Evolutionary conservation across 2,329 filamentous ascomycete species (phyloP).

Genomic region (Fusarium abutilonis): DNA sequence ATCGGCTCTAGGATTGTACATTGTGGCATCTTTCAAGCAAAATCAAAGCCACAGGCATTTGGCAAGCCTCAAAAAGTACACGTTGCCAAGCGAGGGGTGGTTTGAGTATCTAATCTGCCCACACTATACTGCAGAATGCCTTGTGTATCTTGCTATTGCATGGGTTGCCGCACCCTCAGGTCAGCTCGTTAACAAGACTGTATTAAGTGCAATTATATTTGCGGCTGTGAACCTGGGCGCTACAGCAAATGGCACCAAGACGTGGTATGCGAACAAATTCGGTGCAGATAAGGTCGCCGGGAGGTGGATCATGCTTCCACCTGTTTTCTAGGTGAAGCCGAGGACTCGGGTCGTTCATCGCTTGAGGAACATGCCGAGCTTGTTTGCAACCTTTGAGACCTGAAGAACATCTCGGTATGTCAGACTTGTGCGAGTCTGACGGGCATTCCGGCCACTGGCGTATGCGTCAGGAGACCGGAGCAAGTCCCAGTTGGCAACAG

Average conservation of each 20-base stretch:
- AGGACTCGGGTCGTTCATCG: constrained; percentile 46
- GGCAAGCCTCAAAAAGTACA: constrained; percentile 80
- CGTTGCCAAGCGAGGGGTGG: constrained; percentile 75
- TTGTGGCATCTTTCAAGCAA: constrained; percentile 77
- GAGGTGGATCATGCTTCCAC: constrained; percentile 82
- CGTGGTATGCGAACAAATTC: constrained; percentile 83
- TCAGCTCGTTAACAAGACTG: constrained; percentile 73
- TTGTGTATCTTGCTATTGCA: constrained; percentile 83
- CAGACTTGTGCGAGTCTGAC: constrained; percentile 73
- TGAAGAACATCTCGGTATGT: constrained; percentile 89
- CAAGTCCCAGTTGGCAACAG: constrained; percentile 77
- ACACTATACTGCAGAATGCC: constrained; percentile 90
- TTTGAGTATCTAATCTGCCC: constrained; percentile 82
- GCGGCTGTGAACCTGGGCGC: constrained; percentile 82
- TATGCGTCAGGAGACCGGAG: constrained; percentile 62
- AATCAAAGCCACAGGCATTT: constrained; percentile 77
- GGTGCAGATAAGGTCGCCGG: constrained; percentile 68
- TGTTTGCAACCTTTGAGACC: constrained; percentile 77
- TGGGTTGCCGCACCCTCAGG: constrained; percentile 76
- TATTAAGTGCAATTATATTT: constrained; percentile 76
- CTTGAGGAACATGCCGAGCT: constrained; percentile 64
- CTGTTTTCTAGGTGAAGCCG: constrained; percentile 60
- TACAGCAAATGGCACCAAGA: constrained; percentile 79
- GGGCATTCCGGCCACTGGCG: constrained; percentile 63
- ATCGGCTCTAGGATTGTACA: constrained; percentile 70